phyloP scores from a whole-genome alignment of 129 eudicot species.

The Chrysanthemum seticuspe region DNA sequence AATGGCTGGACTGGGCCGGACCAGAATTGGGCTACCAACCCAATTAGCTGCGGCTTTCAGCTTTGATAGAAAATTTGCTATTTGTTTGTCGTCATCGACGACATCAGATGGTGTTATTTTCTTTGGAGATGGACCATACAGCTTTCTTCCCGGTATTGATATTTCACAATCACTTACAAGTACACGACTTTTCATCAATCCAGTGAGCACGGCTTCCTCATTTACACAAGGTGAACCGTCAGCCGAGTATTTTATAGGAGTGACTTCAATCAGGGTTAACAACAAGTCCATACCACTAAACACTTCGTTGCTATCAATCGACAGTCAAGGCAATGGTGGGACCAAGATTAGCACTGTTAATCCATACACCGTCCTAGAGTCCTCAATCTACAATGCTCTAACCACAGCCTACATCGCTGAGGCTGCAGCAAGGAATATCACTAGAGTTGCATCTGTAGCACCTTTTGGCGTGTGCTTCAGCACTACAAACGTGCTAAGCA shows the following conservation, averaged over 20 bases:
- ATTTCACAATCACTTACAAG: constrained; percentile 28
- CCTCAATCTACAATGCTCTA: constrained; percentile 44
- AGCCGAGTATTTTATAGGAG: constrained; percentile 56
- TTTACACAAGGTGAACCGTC: constrained; percentile 41
- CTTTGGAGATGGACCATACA: constrained; percentile 60
- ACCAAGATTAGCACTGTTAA: constrained; percentile 64
- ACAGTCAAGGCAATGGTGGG: constrained; percentile 56
- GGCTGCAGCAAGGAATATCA: constrained; percentile 38
- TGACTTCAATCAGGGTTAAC: constrained; percentile 47
- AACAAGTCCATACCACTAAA: constrained; percentile 37
- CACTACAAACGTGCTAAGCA: constrained; percentile 28
- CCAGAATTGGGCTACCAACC: constrained; percentile 44
- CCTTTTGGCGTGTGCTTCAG: constrained; percentile 53
- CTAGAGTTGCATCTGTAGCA: constrained; percentile 37
- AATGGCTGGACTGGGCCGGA: constrained; percentile 55
- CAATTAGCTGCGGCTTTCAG: constrained; percentile 51
- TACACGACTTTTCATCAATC: constrained; percentile 48
- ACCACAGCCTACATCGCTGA: constrained; percentile 31
- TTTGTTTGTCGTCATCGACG: constrained; percentile 46
- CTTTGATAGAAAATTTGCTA: constrained; percentile 51
- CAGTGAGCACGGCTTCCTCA: constrained; percentile 38
- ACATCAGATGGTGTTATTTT: constrained; percentile 40
- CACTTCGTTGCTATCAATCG: constrained; percentile 42
- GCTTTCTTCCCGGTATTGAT: constrained; percentile 39
- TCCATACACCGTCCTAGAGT: constrained; percentile 56